A percentile compares a stretch with the other conserved stretches of the same genome.
phyloP scores from a whole-genome alignment of 345 rosid genomes.

The Moricandia arvensis region DNA sequence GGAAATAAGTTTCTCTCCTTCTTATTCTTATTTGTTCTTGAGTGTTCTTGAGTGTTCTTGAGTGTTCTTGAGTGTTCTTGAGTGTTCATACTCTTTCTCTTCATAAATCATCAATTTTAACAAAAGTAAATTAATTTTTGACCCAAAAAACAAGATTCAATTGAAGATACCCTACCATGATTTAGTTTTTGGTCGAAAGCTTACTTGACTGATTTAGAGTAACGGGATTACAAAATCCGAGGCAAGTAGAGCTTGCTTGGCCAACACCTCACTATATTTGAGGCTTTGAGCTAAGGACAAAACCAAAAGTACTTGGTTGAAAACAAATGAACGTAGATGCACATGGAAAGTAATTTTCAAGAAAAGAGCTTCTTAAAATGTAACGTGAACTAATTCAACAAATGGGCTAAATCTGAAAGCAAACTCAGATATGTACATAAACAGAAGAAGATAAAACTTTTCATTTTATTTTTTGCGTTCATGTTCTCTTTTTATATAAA shows the following conservation, averaged over 20 bases:
- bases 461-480: neutral
- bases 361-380: neutral
- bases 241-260: no score
- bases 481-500: neutral
- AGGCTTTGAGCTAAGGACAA: neutral
- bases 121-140: neutral
- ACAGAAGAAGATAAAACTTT: neutral
- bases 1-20: no score
- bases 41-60: no score
- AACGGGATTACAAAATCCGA: no score
- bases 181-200: neutral
- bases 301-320: neutral
- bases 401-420: neutral
- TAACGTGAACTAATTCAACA: neutral
- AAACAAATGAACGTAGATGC: neutral
- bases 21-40: no score
- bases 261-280: no score
- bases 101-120: no score
- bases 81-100: no score
- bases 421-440: neutral
- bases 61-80: no score
- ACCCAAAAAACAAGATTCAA: neutral
- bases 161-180: neutral
- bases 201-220: no score
- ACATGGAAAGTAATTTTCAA: neutral